phyloP scores from a whole-genome alignment of 2,329 filamentous ascomycete species.

The Epichloe sylvatica region DNA sequence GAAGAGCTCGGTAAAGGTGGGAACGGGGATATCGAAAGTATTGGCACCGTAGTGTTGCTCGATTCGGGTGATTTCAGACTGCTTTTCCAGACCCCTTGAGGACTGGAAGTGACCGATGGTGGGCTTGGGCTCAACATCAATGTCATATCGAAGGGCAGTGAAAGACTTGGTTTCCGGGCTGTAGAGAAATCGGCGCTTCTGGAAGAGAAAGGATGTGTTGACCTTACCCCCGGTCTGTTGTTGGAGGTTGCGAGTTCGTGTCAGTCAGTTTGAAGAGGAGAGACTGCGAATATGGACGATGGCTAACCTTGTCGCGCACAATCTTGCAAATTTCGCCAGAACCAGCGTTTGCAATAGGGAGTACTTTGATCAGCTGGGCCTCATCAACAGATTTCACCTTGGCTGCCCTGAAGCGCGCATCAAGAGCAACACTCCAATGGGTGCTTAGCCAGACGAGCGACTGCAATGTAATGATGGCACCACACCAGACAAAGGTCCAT shows the following conservation, averaged over 20 bases:
- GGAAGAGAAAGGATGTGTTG: constrained; percentile 83
- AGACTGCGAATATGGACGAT: not conserved
- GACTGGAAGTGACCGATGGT: constrained; percentile 64
- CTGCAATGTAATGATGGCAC: constrained; percentile 75
- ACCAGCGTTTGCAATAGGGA: constrained; percentile 81
- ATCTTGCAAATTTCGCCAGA: constrained; percentile 76
- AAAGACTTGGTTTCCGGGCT: constrained; percentile 59
- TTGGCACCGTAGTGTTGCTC: constrained; percentile 92
- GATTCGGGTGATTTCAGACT: constrained; percentile 63
- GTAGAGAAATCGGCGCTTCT: constrained; percentile 93
- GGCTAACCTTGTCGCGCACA: constrained; percentile 52
- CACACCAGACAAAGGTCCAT: constrained; percentile 95
- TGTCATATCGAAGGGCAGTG: constrained; percentile 63
- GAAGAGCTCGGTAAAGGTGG: constrained; percentile 89
- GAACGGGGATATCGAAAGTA: constrained; percentile 94
- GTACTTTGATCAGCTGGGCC: constrained; percentile 80
- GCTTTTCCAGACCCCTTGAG: constrained; percentile 58
- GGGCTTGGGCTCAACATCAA: constrained; percentile 78
- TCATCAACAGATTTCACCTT: constrained; percentile 55
- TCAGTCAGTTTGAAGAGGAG: not conserved
- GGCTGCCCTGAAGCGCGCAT: constrained; percentile 66
- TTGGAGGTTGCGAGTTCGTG: not conserved
- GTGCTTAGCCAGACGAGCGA: constrained; percentile 88
- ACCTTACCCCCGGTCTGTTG: constrained; percentile 53
- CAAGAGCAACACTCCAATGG: constrained; percentile 89